A percentile compares a stretch with the other conserved stretches of the same genome.
phyloP scores from a whole-genome alignment of 2,329 filamentous ascomycete genomes.

The Westerdykella ornata region DNA sequence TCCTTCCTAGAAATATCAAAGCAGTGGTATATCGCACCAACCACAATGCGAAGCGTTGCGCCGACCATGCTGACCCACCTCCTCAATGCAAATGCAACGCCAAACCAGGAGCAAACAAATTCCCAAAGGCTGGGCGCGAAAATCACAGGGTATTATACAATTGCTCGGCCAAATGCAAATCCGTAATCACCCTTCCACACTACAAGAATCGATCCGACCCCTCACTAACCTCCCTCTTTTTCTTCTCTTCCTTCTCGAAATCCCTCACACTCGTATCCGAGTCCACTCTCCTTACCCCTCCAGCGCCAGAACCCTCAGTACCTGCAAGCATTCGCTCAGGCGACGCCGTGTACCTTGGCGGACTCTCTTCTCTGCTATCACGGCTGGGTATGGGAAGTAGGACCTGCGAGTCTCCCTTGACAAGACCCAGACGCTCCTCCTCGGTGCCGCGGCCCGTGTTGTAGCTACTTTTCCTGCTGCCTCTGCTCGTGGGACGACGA shows the following conservation, averaged over 20 bases:
- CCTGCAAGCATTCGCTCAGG: slow-evolving; percentile 1
- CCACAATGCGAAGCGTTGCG: no score
- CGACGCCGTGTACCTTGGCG: slow-evolving; percentile 7
- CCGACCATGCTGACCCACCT: no score
- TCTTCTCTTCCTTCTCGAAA: slow-evolving; percentile 4
- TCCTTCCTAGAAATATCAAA: no score
- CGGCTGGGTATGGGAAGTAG: slow-evolving; percentile 25
- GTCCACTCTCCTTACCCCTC: slow-evolving; percentile 4
- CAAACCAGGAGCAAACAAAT: no score
- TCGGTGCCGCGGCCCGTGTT: slow-evolving; percentile 54
- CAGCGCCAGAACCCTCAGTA: not conserved
- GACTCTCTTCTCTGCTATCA: slow-evolving; percentile 4
- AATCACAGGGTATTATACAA: no score
- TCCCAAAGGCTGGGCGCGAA: no score
- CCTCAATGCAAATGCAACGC: no score
- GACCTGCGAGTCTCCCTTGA: slow-evolving; percentile 59
- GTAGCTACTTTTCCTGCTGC: slow-evolving; percentile 28
- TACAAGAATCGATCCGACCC: no score
- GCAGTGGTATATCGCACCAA: no score
- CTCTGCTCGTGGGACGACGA: slow-evolving; percentile 20
- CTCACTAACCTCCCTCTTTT: no score
- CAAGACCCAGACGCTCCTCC: slow-evolving; percentile 74
- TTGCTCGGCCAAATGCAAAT: no score
- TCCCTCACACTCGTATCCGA: slow-evolving; percentile 4
- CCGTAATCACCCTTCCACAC: no score